Conservation (phyloP, 2,329 filamentous ascomycete genomes). For the Septoria linicola region DNA sequence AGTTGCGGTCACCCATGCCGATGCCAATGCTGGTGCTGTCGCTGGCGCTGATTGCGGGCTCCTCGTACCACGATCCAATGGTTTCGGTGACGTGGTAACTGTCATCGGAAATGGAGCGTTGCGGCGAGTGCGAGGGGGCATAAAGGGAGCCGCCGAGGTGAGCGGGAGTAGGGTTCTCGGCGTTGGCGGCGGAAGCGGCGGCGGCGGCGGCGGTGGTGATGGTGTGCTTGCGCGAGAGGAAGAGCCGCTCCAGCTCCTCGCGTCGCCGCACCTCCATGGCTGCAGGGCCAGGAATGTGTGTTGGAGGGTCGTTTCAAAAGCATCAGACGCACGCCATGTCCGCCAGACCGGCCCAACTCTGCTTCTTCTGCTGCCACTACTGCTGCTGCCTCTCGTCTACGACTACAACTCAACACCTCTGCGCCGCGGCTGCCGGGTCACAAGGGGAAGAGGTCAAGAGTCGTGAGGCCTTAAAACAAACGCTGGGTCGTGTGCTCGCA, state of each 20-base stretch:
- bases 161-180: too few species aligned
- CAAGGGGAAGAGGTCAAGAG: background rate
- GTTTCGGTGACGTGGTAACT: conserved; percentile 93
- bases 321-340: background rate
- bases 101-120: conserved; percentile 77
- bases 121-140: conserved; percentile 50
- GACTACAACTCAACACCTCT: too few species aligned
- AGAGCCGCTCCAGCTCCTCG: conserved; percentile 44
- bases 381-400: too few species aligned
- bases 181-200: conserved; percentile 47
- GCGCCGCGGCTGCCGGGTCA: background rate
- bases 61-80: conserved; percentile 84
- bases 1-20: conserved; percentile 59
- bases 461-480: too few species aligned
- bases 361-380: background rate
- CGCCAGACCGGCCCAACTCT: too few species aligned
- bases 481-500: too few species aligned
- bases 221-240: conserved; percentile 28
- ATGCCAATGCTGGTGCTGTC: conserved; percentile 1
- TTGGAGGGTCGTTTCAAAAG: conserved; percentile 2
- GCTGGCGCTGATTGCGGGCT: conserved; percentile 14
- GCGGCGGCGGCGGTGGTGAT: conserved; percentile 7
- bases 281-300: conserved; percentile 9
- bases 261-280: conserved; percentile 12
- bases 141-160: conserved; percentile 39